phyloP scores from a whole-genome alignment of 257 asterid genomes.

The Solanum tacnaense region DNA sequence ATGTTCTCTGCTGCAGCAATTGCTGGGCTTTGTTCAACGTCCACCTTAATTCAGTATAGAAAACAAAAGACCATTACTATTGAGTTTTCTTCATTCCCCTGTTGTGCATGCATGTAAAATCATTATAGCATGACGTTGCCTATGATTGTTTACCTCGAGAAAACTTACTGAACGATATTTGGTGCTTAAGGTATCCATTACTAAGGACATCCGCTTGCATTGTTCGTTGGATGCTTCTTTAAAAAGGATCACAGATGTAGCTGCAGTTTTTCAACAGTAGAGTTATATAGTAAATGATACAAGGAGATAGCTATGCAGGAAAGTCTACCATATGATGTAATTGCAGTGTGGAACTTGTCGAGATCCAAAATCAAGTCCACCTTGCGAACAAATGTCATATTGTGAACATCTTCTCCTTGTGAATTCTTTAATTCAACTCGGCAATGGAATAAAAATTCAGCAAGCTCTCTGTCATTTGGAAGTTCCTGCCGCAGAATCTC shows the following conservation, averaged over 20 bases:
- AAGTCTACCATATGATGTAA: conserved; percentile 44
- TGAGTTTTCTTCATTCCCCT: background rate
- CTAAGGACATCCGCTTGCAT: conserved; percentile 49
- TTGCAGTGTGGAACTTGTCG: conserved; percentile 70
- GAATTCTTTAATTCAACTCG: conserved; percentile 35
- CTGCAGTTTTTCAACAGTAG: conserved; percentile 30
- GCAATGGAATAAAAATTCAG: conserved; percentile 46
- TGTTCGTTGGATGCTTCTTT: conserved; percentile 30
- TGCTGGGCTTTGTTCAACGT: conserved; percentile 38
- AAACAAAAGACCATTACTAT: background rate
- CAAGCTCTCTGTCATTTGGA: conserved; percentile 62
- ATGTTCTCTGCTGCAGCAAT: conserved; percentile 49
- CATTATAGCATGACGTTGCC: background rate
- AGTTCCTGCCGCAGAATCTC: conserved; percentile 54
- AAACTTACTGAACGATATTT: conserved; percentile 64
- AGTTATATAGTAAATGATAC: background rate
- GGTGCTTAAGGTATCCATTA: conserved; percentile 55
- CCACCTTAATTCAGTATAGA: conserved; percentile 30
- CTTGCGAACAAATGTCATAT: conserved; percentile 19
- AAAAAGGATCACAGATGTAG: conserved; percentile 66
- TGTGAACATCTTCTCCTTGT: conserved; percentile 33
- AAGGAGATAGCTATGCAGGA: conserved; percentile 23
- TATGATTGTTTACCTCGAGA: conserved; percentile 48
- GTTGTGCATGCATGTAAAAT: no score
- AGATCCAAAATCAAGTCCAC: conserved; percentile 55